phyloP scores from a whole-genome alignment of 2,329 filamentous ascomycete genomes.

The Trichoderma lentiforme region DNA sequence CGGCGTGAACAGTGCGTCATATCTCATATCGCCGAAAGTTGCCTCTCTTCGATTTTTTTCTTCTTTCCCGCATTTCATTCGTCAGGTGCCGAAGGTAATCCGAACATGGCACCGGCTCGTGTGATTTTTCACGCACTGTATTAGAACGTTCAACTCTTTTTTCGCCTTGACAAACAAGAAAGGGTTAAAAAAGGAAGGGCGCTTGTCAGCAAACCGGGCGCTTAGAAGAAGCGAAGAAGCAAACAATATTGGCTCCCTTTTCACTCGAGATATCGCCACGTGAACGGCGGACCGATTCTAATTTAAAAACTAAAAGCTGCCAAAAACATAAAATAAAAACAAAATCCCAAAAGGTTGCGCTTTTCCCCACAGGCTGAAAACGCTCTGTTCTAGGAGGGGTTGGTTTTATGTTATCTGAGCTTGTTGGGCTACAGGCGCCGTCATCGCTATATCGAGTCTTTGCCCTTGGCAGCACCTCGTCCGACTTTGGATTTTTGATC shows the following conservation, averaged over 20 bases:
- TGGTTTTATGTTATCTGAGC: not conserved
- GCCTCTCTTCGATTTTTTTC: not conserved
- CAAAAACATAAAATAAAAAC: not conserved
- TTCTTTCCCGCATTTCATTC: not conserved
- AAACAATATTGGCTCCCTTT: not conserved
- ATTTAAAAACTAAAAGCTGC: not conserved
- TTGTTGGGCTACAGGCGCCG: not conserved
- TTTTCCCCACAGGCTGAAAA: not conserved
- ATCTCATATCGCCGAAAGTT: not conserved
- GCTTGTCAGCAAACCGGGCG: not conserved
- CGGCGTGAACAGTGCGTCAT: not conserved
- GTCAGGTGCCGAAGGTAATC: not conserved
- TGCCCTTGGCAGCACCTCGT: not conserved
- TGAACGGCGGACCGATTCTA: not conserved
- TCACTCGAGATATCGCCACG: not conserved
- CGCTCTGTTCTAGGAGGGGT: not conserved
- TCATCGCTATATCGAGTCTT: not conserved
- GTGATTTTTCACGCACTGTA: not conserved
- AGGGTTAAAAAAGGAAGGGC: not conserved
- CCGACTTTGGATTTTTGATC: not conserved
- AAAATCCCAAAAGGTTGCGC: not conserved
- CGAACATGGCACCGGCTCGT: not conserved
- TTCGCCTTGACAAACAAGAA: not conserved
- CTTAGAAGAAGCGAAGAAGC: not conserved
- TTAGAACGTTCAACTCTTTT: not conserved